Evolutionary conservation across 352 stramenopile species (phyloP).

Genomic region (Thraustotheca clavata): DNA sequence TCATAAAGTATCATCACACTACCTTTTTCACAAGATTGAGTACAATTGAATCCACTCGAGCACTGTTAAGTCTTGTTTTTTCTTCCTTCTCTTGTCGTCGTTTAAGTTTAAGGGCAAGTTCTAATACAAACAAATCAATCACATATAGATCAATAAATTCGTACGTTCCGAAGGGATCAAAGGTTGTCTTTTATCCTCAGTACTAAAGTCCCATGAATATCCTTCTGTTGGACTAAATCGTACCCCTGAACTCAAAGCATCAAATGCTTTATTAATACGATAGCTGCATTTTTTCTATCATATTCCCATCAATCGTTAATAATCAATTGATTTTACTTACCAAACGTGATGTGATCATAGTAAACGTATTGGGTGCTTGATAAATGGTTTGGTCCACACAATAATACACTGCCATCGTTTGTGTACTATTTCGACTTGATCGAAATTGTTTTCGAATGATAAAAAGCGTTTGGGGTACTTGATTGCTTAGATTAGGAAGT

Average conservation of each 20-base stretch:
- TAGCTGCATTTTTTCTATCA: conserved; percentile 81
- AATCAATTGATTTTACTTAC: conserved; percentile 30
- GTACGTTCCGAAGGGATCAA: conserved; percentile 78
- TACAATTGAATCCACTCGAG: conserved; percentile 70
- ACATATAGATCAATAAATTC: conserved; percentile 17
- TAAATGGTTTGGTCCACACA: conserved; percentile 82
- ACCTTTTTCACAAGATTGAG: conserved; percentile 79
- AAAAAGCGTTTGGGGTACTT: conserved; percentile 79
- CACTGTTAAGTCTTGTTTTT: conserved; percentile 77
- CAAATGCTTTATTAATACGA: conserved; percentile 76
- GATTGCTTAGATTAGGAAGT: conserved; percentile 71
- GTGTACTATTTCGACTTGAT: conserved; percentile 60
- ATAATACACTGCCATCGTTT: conserved; percentile 82
- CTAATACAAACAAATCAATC: conserved; percentile 22
- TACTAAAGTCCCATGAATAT: conserved; percentile 85
- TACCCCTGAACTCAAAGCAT: conserved; percentile 57
- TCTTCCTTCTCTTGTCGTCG: conserved; percentile 83
- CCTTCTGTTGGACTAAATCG: conserved; percentile 79
- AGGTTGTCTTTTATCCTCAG: conserved; percentile 70
- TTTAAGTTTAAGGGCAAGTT: conserved; percentile 79
- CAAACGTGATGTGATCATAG: conserved; percentile 77
- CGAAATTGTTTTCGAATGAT: conserved; percentile 83
- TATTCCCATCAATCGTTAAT: background rate
- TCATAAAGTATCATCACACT: background rate
- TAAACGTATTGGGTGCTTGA: conserved; percentile 81